Evolutionary conservation across 176 grass and related monocot genomes (phyloP).

Genomic region (Juncus inflexus): DNA sequence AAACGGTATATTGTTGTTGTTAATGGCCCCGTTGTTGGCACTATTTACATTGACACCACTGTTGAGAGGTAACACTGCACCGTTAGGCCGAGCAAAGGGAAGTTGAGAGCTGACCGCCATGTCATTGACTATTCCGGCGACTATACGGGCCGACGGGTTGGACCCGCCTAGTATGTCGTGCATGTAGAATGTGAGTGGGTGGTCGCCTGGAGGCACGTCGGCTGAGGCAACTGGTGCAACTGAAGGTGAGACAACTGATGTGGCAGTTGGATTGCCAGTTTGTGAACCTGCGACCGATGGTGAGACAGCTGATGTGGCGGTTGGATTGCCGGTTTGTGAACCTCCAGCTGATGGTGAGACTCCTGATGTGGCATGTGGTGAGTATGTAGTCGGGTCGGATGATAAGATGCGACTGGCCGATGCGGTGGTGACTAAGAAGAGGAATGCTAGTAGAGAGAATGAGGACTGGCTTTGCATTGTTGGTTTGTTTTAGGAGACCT

Average conservation of each 20-base stretch:
- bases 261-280: neutral
- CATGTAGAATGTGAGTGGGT: constrained; percentile 54
- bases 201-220: constrained; percentile 28
- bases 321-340: neutral
- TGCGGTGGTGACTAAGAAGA: constrained; percentile 18
- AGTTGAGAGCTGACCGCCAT: constrained; percentile 37
- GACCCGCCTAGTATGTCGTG: constrained; percentile 61
- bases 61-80: constrained; percentile 46
- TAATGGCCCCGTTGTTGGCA: constrained; percentile 40
- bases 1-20: constrained; percentile 73
- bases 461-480: constrained; percentile 16
- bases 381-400: neutral
- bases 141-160: constrained; percentile 67
- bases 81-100: constrained; percentile 60
- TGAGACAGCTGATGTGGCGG: neutral
- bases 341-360: neutral
- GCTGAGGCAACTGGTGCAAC: constrained; percentile 17
- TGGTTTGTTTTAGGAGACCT: constrained; percentile 8
- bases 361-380: neutral
- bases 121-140: constrained; percentile 53
- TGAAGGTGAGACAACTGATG: neutral
- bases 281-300: neutral
- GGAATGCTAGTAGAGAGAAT: constrained; percentile 18
- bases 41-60: constrained; percentile 45
- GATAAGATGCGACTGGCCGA: constrained; percentile 27